A percentile compares a stretch with the other conserved stretches of the same genome.
Evolutionary conservation across 495 filamentous ascomycete species (phyloP).

Genomic region (Lichenothelia convexa): DNA sequence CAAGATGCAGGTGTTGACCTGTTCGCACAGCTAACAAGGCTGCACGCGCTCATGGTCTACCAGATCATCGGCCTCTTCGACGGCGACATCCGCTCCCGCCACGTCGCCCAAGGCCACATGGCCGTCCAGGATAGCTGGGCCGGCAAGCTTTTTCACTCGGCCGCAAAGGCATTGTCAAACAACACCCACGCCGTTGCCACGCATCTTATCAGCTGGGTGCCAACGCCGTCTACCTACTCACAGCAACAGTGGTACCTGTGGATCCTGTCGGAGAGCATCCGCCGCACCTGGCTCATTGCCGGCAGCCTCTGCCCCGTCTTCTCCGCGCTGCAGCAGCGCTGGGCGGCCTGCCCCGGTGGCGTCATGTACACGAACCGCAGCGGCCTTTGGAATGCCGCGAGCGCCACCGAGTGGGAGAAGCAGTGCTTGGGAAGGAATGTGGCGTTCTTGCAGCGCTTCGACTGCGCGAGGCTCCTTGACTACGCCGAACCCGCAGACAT

Average conservation of each 20-base stretch:
- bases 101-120: slow-evolving; percentile 7
- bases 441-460: slow-evolving; percentile 5
- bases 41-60: slow-evolving; percentile 10
- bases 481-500: slow-evolving; percentile 7
- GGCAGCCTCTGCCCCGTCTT: slow-evolving; percentile 3
- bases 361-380: slow-evolving; percentile 9
- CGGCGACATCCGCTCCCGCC: slow-evolving; percentile 8
- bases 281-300: slow-evolving; percentile 11
- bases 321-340: slow-evolving; percentile 5
- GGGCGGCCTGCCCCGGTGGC: slow-evolving; percentile 6
- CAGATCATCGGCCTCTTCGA: slow-evolving; percentile 11
- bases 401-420: slow-evolving; percentile 8
- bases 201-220: slow-evolving; percentile 6
- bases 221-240: slow-evolving; percentile 5
- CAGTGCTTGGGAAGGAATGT: slow-evolving; percentile 7
- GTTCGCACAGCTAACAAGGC: slow-evolving; percentile 7
- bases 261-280: slow-evolving; percentile 11
- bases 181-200: slow-evolving; percentile 3
- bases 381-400: slow-evolving; percentile 9
- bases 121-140: slow-evolving; percentile 7
- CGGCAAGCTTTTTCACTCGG: slow-evolving; percentile 5
- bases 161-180: slow-evolving; percentile 3
- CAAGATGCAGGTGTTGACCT: slow-evolving; percentile 8
- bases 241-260: slow-evolving; percentile 8
- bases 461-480: slow-evolving; percentile 5